Evolutionary conservation across 2,329 filamentous ascomycete species (phyloP).

Genomic region (Hymenoscyphus salicellus): DNA sequence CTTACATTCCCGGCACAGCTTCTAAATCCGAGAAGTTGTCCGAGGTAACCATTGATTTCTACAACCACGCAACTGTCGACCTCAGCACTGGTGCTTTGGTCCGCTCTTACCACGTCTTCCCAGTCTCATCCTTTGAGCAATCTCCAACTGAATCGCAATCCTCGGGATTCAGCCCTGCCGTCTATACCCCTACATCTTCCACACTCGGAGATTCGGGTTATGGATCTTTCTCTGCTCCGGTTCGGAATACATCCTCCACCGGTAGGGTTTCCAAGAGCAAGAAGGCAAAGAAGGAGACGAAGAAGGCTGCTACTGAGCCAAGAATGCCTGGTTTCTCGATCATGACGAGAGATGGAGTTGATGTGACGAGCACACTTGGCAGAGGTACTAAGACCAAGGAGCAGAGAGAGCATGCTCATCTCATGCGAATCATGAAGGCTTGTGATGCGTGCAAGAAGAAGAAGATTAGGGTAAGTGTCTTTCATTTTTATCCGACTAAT

Average conservation of each 20-base stretch:
- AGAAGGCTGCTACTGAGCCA: conserved; percentile 28
- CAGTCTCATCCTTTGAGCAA: conserved; percentile 38
- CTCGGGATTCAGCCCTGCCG: conserved; percentile 49
- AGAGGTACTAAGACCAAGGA: conserved; percentile 65
- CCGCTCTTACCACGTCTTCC: conserved; percentile 38
- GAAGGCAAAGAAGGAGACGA: conserved; percentile 29
- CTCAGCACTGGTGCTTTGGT: conserved; percentile 58
- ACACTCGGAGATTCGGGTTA: conserved; percentile 38
- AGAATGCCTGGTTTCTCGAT: conserved; percentile 63
- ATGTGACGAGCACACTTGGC: conserved; percentile 61
- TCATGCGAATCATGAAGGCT: conserved; percentile 67
- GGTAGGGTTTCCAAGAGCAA: conserved; percentile 30
- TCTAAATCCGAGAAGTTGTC: conserved; percentile 59
- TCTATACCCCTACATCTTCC: conserved; percentile 41
- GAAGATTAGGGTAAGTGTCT: conserved; percentile 50
- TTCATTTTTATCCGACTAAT: not conserved
- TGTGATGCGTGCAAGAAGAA: conserved; percentile 60
- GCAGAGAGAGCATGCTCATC: conserved; percentile 63
- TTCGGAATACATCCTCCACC: conserved; percentile 2
- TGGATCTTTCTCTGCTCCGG: conserved; percentile 23
- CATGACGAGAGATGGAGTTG: conserved; percentile 59
- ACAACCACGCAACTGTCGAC: conserved; percentile 55
- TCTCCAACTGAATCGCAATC: conserved; percentile 43
- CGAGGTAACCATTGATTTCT: conserved; percentile 57
- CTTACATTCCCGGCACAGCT: conserved; percentile 53